phyloP scores from a whole-genome alignment of 2,329 filamentous ascomycete species.

The Monilinia vaccinii-corymbosi region DNA sequence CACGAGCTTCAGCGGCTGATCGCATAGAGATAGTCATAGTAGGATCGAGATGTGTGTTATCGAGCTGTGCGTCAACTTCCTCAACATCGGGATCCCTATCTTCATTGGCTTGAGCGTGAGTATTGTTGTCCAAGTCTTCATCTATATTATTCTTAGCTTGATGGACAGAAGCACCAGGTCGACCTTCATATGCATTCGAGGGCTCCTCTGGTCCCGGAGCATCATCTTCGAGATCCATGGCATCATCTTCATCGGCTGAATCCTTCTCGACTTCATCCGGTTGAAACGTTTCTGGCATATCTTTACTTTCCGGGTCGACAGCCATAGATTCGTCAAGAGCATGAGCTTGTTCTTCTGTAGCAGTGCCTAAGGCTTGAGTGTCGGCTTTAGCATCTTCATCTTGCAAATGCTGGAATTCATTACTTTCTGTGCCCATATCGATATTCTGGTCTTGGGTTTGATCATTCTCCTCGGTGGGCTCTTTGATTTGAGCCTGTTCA shows the following conservation, averaged over 20 bases:
- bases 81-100: slow-evolving; percentile 32
- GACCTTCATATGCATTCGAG: slow-evolving; percentile 44
- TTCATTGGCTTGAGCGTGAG: slow-evolving; percentile 34
- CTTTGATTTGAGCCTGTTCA: slow-evolving; percentile 70
- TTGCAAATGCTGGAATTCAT: slow-evolving; percentile 89
- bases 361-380: slow-evolving; percentile 82
- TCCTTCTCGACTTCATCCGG: slow-evolving; percentile 35
- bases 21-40: slow-evolving; percentile 15
- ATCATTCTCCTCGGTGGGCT: slow-evolving; percentile 42
- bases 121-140: slow-evolving; percentile 39
- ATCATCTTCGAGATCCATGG: slow-evolving; percentile 33
- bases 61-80: slow-evolving; percentile 48
- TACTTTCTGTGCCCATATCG: slow-evolving; percentile 56
- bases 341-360: slow-evolving; percentile 77
- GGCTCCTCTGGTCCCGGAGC: slow-evolving; percentile 35
- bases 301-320: slow-evolving; percentile 58
- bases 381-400: slow-evolving; percentile 77
- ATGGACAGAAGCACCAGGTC: slow-evolving; percentile 48
- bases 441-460: slow-evolving; percentile 22
- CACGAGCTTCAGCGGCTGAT: slow-evolving; percentile 51
- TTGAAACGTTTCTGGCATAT: slow-evolving; percentile 45
- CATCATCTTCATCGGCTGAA: slow-evolving; percentile 37
- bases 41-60: slow-evolving; percentile 57
- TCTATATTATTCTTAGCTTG: slow-evolving; percentile 36
- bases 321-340: slow-evolving; percentile 85